Evolutionary conservation across 1,284 basidiomycete genomes (phyloP).

Genomic region (Ganoderma sinense): DNA sequence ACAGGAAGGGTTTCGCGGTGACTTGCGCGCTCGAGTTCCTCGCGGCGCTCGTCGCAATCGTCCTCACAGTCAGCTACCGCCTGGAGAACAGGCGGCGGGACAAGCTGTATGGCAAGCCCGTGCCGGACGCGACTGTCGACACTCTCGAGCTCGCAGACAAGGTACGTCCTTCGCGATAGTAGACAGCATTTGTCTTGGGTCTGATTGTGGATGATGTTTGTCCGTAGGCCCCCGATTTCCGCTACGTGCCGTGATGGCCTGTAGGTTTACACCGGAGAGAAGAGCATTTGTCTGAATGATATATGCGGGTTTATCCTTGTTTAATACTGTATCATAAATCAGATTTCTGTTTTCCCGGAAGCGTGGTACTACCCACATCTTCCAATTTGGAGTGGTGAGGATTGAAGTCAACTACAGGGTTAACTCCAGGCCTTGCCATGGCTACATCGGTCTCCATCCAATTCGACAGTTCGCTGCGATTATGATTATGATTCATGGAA

Average conservation of each 20-base stretch:
- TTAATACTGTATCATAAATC: background rate
- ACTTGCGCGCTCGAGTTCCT: slow-evolving; percentile 65
- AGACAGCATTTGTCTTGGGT: background rate
- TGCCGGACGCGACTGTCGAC: slow-evolving; percentile 60
- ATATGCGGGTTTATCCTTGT: background rate
- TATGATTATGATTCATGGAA: no score
- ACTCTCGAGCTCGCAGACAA: slow-evolving; percentile 73
- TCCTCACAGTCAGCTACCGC: slow-evolving; percentile 70
- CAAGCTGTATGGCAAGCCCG: slow-evolving; percentile 58
- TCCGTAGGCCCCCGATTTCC: slow-evolving; percentile 8
- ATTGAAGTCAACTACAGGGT: no score
- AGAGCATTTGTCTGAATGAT: background rate
- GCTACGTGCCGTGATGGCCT: slow-evolving; percentile 2
- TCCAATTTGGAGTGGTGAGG: no score
- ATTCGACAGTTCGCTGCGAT: no score
- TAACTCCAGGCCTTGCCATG: no score
- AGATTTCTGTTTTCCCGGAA: background rate
- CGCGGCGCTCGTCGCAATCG: slow-evolving; percentile 57
- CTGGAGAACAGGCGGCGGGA: slow-evolving; percentile 68
- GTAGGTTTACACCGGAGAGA: background rate
- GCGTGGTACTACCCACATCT: no score
- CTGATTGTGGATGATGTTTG: background rate
- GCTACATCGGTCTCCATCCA: no score
- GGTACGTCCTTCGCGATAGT: slow-evolving; percentile 48
- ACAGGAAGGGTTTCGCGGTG: slow-evolving; percentile 69